A percentile compares a stretch with the other conserved stretches of the same genome.
Evolutionary conservation across 768 basidiomycete genomes (phyloP).

Genomic region (Boletellus sp.): DNA sequence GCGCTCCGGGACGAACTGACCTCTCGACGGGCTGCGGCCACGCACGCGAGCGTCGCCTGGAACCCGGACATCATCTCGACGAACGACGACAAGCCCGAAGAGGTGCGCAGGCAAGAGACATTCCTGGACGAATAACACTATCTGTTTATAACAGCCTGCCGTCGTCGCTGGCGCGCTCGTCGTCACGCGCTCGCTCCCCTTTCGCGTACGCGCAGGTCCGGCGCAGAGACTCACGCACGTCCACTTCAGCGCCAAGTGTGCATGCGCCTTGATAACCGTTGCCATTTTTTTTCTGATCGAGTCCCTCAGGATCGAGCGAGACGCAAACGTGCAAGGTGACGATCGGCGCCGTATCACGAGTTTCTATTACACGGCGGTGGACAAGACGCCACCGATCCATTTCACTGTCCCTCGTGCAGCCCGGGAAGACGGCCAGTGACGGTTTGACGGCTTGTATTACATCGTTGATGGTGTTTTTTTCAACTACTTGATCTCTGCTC

Average conservation of each 20-base stretch:
- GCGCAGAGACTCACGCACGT: constrained; percentile 34
- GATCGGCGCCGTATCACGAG: constrained; percentile 32
- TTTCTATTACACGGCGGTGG: constrained; percentile 33
- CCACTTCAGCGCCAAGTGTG: constrained; percentile 41
- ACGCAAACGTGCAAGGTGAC: constrained; percentile 11
- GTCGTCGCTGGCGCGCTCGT: constrained; percentile 40
- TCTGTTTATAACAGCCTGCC: constrained; percentile 29
- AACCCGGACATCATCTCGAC: constrained; percentile 30
- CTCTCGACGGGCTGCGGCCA: constrained; percentile 16
- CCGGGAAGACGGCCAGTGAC: constrained; percentile 10
- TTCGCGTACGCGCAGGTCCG: constrained; percentile 38
- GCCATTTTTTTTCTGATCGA: background rate
- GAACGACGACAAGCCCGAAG: constrained; percentile 15
- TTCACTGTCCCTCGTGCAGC: constrained; percentile 17
- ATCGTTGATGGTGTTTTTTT: too few species aligned
- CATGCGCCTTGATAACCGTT: background rate
- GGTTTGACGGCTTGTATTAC: background rate
- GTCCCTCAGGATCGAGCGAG: constrained; percentile 25
- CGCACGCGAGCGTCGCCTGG: constrained; percentile 32
- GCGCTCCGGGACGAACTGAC: constrained; percentile 28
- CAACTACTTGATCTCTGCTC: background rate
- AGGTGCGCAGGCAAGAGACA: constrained; percentile 13
- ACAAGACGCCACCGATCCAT: constrained; percentile 33
- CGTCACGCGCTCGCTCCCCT: constrained; percentile 38
- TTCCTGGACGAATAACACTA: background rate